Evolutionary conservation across 495 filamentous ascomycete genomes (phyloP).

Genomic region (Elasticomyces elasticus): DNA sequence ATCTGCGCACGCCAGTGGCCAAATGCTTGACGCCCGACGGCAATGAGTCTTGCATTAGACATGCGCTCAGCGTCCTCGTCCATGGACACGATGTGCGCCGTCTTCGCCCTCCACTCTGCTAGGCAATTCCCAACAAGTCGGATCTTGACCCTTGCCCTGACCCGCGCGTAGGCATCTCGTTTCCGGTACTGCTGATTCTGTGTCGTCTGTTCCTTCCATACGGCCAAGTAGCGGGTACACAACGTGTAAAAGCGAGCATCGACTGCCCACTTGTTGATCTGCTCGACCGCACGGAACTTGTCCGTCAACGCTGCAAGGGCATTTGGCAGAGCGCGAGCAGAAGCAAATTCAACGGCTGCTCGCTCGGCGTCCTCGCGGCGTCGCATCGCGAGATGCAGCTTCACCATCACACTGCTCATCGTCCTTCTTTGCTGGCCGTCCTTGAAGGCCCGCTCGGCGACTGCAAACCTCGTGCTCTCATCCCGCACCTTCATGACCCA

Average conservation of each 20-base stretch:
- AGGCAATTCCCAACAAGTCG: conserved; percentile 6
- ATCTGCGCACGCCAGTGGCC: conserved; percentile 3
- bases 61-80: conserved; percentile 3
- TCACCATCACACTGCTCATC: conserved; percentile 10
- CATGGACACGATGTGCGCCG: neutral
- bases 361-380: conserved; percentile 18
- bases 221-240: conserved; percentile 42
- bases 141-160: conserved; percentile 50
- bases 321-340: conserved; percentile 19
- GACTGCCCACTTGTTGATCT: conserved; percentile 44
- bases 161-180: conserved; percentile 48
- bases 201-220: conserved; percentile 45
- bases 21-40: neutral
- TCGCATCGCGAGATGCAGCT: conserved; percentile 19
- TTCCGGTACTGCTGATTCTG: conserved; percentile 45
- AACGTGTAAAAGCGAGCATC: conserved; percentile 53
- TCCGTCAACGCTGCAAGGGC: conserved; percentile 39
- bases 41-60: neutral
- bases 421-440: conserved; percentile 15
- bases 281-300: conserved; percentile 36
- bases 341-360: conserved; percentile 14
- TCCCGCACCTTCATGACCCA: conserved; percentile 26
- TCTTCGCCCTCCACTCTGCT: neutral
- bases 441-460: conserved; percentile 17
- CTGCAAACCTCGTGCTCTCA: conserved; percentile 2